These are phyloP conservation scores for Mortierella sp. DNA, from an alignment of 371 early-diverging fungal genomes.

Conservation along the genomic window DNA sequence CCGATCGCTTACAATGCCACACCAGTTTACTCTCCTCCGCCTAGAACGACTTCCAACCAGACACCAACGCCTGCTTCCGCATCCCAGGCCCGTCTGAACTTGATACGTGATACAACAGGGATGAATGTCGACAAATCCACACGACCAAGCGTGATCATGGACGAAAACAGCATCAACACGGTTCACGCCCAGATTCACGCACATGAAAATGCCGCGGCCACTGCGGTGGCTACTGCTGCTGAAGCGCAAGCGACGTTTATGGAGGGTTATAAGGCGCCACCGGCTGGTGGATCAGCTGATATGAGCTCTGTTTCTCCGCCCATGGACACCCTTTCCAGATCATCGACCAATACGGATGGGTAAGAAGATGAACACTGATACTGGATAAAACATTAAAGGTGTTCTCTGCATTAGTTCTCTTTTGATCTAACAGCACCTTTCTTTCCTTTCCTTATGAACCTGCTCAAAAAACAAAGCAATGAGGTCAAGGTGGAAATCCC, in stretches of 20 bases:
- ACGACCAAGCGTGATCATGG: conserved; percentile 37
- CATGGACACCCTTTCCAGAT: background rate
- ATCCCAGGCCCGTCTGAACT: conserved; percentile 2
- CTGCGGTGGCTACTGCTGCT: too few species aligned
- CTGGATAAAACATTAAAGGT: too few species aligned
- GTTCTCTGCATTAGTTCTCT: too few species aligned
- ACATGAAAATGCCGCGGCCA: conserved; percentile 7
- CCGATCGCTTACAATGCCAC: conserved; percentile 2
- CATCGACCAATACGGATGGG: conserved; percentile 8
- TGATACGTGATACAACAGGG: conserved; percentile 13
- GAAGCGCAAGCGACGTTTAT: conserved; percentile 7
- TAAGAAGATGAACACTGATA: background rate
- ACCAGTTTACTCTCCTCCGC: conserved; percentile 23
- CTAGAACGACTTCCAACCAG: conserved; percentile 17
- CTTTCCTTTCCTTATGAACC: background rate
- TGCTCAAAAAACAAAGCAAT: background rate
- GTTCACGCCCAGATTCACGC: conserved; percentile 8
- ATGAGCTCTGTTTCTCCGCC: background rate
- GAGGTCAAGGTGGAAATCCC: conserved; percentile 48
- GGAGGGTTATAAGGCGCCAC: conserved; percentile 7
- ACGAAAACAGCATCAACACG: conserved; percentile 1
- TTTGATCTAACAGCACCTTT: background rate
- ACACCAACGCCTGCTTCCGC: background rate
- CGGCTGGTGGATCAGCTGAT: background rate
- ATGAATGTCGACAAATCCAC: conserved; percentile 26